Evolutionary conservation across 495 filamentous ascomycete species (phyloP).

Genomic region (Aspergillus panamensis): DNA sequence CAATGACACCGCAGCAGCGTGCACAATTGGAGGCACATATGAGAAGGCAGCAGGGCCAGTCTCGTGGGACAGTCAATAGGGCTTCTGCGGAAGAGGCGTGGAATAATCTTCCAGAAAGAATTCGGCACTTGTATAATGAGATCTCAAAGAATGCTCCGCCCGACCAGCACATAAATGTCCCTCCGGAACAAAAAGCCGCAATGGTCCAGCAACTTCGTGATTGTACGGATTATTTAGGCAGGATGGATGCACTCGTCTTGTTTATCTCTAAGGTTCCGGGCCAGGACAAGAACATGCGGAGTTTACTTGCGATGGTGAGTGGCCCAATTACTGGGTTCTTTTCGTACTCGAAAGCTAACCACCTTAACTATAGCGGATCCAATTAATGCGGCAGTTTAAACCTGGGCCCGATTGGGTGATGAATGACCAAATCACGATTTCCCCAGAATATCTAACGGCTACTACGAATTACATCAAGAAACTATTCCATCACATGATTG

Average conservation of each 20-base stretch:
- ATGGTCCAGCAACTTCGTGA: slow-evolving; percentile 49
- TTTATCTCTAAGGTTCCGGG: slow-evolving; percentile 34
- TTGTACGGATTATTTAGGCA: slow-evolving; percentile 37
- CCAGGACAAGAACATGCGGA: slow-evolving; percentile 43
- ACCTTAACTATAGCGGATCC: slow-evolving; percentile 45
- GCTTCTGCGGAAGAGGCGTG: slow-evolving; percentile 38
- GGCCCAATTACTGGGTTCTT: slow-evolving; percentile 14
- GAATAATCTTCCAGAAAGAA: slow-evolving; percentile 37
- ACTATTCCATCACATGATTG: slow-evolving; percentile 42
- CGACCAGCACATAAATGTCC: slow-evolving; percentile 31
- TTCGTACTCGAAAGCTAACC: slow-evolving; percentile 16
- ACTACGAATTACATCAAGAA: slow-evolving; percentile 45
- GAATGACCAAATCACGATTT: slow-evolving; percentile 57
- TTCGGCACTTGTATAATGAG: slow-evolving; percentile 40
- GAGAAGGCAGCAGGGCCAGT: slow-evolving; percentile 32
- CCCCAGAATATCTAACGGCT: slow-evolving; percentile 51
- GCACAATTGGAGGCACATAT: slow-evolving; percentile 38
- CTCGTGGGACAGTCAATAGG: slow-evolving; percentile 28
- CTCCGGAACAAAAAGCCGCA: slow-evolving; percentile 41
- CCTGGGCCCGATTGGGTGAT: slow-evolving; percentile 48
- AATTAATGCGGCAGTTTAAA: slow-evolving; percentile 57
- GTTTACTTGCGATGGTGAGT: slow-evolving; percentile 42
- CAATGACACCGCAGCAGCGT: slow-evolving; percentile 50
- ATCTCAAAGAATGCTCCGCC: slow-evolving; percentile 33
- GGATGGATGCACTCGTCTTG: slow-evolving; percentile 43